Evolutionary conservation across 106 monocot species (phyloP), one percentile per base, ranked within the genome.

Genomic region (Allium cepa): DNA sequence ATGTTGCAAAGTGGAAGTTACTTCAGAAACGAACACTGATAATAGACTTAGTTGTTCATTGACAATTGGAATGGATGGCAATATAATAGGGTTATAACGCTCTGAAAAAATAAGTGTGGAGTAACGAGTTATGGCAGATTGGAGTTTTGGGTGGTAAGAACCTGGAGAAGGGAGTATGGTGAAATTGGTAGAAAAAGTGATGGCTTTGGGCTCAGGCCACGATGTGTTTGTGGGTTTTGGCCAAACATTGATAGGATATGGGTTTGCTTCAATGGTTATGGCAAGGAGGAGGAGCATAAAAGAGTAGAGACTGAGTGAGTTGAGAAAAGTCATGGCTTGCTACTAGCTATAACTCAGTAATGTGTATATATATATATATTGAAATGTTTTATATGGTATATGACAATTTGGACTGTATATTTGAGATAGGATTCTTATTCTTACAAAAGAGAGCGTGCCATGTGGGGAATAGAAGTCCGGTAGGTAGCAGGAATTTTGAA

Each of bases 151-250:
- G 80, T 85, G 73, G 57, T 49, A 18, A 13, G 64, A 49, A 50
- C 15, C 57, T 49, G 68, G 16, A 18, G 57, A 67, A 80, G 83
- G 72, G 56, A 14, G 71, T 49, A 66, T 66, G 50, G 4, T 1
- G 66, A 66, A 66, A 51, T 2, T 7, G 16, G 68, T 28, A 55
- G 52, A 28, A 55, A 68, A 28, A 11, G 68, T 52, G 28, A 8
- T 12, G 68, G 68, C 62, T 15, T 9, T 60, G 16, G 84, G 68
- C 7, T 0, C 16, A 8, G 78, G 79, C 82, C 85, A 85, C 3
- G 72, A 60, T 48, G 80, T 11, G 68, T 66, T 63, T 53, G 73
- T 73, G 15, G 92, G 92, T 26, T 78, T 80, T 7, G 92, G 88
- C 92, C 91, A 92, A 7, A 90, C 62, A 50, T 76, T 76, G 72